phyloP scores from a whole-genome alignment of 2,329 filamentous ascomycete species.

The Sphaerulina vaccinii region DNA sequence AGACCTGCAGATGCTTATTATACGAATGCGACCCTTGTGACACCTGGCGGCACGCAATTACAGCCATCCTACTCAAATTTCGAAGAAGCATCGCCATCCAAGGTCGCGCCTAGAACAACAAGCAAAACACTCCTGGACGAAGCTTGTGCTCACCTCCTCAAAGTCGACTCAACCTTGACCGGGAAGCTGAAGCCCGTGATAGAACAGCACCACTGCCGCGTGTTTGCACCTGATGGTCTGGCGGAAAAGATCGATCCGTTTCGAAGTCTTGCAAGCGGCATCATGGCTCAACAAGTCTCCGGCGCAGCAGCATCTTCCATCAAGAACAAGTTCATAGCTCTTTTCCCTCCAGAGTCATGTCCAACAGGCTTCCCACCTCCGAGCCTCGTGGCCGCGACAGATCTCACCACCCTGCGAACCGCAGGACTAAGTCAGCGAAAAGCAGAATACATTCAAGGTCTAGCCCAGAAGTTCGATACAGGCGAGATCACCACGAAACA shows the following conservation, averaged over 20 bases:
- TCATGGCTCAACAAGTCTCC: conserved; percentile 95
- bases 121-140: conserved; percentile 66
- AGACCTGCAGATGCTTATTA: conserved; percentile 62
- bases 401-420: conserved; percentile 69
- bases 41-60: conserved; percentile 66
- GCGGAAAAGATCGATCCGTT: conserved; percentile 87
- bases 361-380: conserved; percentile 68
- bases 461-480: conserved; percentile 74
- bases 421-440: conserved; percentile 92
- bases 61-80: conserved; percentile 50
- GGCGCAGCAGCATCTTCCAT: conserved; percentile 88
- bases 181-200: conserved; percentile 67
- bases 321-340: conserved; percentile 74
- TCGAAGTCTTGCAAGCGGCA: conserved; percentile 75
- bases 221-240: conserved; percentile 81
- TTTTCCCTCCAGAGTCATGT: conserved; percentile 56
- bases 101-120: conserved; percentile 35
- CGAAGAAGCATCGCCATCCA: conserved; percentile 39
- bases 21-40: conserved; percentile 70
- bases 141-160: conserved; percentile 71
- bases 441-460: conserved; percentile 86
- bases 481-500: conserved; percentile 75
- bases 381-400: conserved; percentile 63
- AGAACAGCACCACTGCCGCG: conserved; percentile 69
- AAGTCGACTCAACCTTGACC: conserved; percentile 57